Evolutionary conservation across 1,284 basidiomycete species (phyloP), one percentile per base, ranked within the genome.

Genomic region (Leccinum subrobustum): DNA sequence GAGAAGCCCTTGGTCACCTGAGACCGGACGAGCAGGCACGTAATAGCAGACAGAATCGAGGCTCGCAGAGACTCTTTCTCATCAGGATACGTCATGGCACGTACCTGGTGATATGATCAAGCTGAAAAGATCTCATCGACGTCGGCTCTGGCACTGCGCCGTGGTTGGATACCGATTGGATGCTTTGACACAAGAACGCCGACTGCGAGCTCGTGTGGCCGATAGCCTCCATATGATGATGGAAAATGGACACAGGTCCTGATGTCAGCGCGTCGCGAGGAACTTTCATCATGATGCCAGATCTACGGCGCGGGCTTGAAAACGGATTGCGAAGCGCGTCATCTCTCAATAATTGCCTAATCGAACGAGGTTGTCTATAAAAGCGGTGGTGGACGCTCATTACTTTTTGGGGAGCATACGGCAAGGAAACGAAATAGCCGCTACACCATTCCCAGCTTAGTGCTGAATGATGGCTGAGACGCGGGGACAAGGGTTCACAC

Each of bases 251-350:
- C 56, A 64, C 58, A 65, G 53, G 53, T 39, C 57, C 35, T 67
- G 60, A 59, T 52, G 57, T 35, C 33, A 65, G 50, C 33, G 50
- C 33, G 57, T 53, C 51, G 18, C 55, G 57, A 67, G 55, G 67
- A 59, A 63, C 59, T 14, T 58, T 65, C 56, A 67, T 48, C 52
- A 63, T 50, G 68, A 68, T 44, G 56, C 60, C 61, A 64, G 59
- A 66, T 69, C 59, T 63, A 44, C 58, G 59, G 65, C 25, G 44
- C 18, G 35, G 52, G 58, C 59, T 58, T 63, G 65, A 63, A 60
- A 63, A 63, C 54, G 64, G 55, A 69, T 69, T 66, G 63, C 55
- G 65, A 69, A 60, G 63, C 47, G 51, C 39, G 27, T 68, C 63
- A 66, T 67, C 50, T 55, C 53, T 29, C 52, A 47, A 56, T 56